Base-by-base conservation (phyloP, 495 filamentous ascomycete species). In the Letharia lupina region DNA sequence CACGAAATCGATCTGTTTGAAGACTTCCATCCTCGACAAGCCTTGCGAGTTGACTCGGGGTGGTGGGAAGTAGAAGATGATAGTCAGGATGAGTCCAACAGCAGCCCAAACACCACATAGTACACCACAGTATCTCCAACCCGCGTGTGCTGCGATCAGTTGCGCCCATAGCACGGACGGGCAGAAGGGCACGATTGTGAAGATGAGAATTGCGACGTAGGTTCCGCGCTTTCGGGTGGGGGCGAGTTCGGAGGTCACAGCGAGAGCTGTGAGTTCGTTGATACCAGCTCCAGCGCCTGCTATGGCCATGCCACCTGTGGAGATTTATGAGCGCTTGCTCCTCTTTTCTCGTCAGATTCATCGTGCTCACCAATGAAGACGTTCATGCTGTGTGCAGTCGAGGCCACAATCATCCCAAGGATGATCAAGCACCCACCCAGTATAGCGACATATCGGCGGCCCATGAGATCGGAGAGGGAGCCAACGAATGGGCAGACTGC, bases 401-500 rank as follows among this genome's bases (percentile, higher is more conserved):
- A 82, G 67, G 81, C 82, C 37, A 90, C 77, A 42, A 88, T 84
- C 76, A 87, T 86, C n/a, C 87, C 88, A 42, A 89, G 59, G 52
- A 87, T 79, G 63, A 90, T 76, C 39, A 87, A 80, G 12, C 72
- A 57, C 15, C 80, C 81, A 2, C 88, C 88, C 23, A 81, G 71
- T 42, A 90, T 77, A 35, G 87, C 87, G 31, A 90, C 85, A 71
- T 81, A 86, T 64, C 87, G 82, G 66, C 88, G 83, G 42, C 88
- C 88, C 57, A 88, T 72, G 11, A 90, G 72, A 77, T 91, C 88
- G 8, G 88, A 90, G 2, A 91, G 69, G 31, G 83, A 84, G 7
- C 88, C 88, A 35, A 90, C 87, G 65, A 91, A 90, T 12, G 88
- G 88, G 62, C 86, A 89, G 15, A 90, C 82, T 58, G 82, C 84